Percentiles rank a stretch among this genome's conserved stretches.
phyloP scores from a whole-genome alignment of 1,139 yeast species.

The Yamadazyma dendronema region DNA sequence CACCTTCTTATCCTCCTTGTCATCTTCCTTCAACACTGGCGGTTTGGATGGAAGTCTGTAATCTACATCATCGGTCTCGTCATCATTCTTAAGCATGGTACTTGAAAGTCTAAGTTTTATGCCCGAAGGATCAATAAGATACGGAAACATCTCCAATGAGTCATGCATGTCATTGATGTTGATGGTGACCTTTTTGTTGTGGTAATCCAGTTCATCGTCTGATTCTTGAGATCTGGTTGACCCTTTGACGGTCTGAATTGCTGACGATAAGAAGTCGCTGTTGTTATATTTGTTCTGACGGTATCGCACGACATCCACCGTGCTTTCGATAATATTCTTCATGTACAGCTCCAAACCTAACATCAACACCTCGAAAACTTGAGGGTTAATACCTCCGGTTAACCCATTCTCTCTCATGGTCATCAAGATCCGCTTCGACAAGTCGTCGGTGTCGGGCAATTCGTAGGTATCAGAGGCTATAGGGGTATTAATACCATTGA shows the following conservation, averaged over 20 bases:
- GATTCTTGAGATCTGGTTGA: slow-evolving; percentile 13
- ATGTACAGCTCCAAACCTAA: slow-evolving; percentile 80
- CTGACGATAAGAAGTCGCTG: slow-evolving; percentile 31
- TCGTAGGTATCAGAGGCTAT: slow-evolving; percentile 76
- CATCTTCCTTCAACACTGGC: slow-evolving; percentile 2
- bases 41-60: slow-evolving; percentile 42
- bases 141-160: slow-evolving; percentile 63
- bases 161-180: slow-evolving; percentile 67
- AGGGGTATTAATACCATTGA: slow-evolving; percentile 85
- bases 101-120: slow-evolving; percentile 51
- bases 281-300: slow-evolving; percentile 53
- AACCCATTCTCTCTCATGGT: slow-evolving; percentile 89
- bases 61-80: slow-evolving; percentile 38
- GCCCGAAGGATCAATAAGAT: slow-evolving; percentile 66
- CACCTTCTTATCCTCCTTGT: slow-evolving; percentile 19
- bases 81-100: slow-evolving; percentile 60
- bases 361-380: slow-evolving; percentile 72
- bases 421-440: slow-evolving; percentile 73
- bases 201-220: slow-evolving; percentile 21
- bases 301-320: slow-evolving; percentile 69
- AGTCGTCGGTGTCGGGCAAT: slow-evolving; percentile 74
- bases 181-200: slow-evolving; percentile 38
- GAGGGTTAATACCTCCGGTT: slow-evolving; percentile 73
- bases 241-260: slow-evolving; percentile 20
- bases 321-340: slow-evolving; percentile 69